Conservation (phyloP, 1,284 basidiomycete genomes). For the Fomitopsis palustris region DNA sequence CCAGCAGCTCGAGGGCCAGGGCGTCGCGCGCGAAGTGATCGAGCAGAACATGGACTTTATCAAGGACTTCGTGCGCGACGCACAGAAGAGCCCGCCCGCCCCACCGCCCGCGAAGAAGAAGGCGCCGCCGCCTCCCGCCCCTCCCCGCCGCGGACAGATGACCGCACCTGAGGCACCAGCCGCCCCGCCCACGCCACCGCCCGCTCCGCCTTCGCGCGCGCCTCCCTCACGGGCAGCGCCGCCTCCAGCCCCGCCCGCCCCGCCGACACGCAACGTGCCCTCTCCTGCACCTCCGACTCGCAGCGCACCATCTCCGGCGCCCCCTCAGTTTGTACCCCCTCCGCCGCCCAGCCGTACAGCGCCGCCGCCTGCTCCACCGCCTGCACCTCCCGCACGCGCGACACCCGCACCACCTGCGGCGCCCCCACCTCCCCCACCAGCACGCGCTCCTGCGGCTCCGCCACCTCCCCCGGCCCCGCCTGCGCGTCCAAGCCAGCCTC, state of each 20-base stretch:
- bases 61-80: slow-evolving; percentile 75
- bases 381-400: slow-evolving; percentile 26
- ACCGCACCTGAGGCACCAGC: slow-evolving; percentile 25
- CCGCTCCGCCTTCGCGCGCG: slow-evolving; percentile 28
- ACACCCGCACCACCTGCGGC: slow-evolving; percentile 27
- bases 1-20: slow-evolving; percentile 65
- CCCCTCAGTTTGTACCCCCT: slow-evolving; percentile 16
- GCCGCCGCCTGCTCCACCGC: slow-evolving; percentile 25
- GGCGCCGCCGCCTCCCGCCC: slow-evolving; percentile 51
- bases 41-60: slow-evolving; percentile 87
- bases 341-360: slow-evolving; percentile 11
- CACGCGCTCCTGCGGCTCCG: slow-evolving; percentile 32
- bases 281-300: slow-evolving; percentile 36
- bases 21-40: slow-evolving; percentile 63
- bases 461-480: slow-evolving; percentile 32
- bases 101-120: slow-evolving; percentile 42
- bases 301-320: slow-evolving; percentile 28
- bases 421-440: slow-evolving; percentile 30
- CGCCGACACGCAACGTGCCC: slow-evolving; percentile 30
- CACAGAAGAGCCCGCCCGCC: slow-evolving; percentile 31
- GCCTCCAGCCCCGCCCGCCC: slow-evolving; percentile 31
- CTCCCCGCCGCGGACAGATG: slow-evolving; percentile 39
- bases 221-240: slow-evolving; percentile 30
- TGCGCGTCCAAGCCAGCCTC: slow-evolving; percentile 29
- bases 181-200: slow-evolving; percentile 20